Conservation (phyloP, 2,329 filamentous ascomycete genomes). For the Alternaria rosae region DNA sequence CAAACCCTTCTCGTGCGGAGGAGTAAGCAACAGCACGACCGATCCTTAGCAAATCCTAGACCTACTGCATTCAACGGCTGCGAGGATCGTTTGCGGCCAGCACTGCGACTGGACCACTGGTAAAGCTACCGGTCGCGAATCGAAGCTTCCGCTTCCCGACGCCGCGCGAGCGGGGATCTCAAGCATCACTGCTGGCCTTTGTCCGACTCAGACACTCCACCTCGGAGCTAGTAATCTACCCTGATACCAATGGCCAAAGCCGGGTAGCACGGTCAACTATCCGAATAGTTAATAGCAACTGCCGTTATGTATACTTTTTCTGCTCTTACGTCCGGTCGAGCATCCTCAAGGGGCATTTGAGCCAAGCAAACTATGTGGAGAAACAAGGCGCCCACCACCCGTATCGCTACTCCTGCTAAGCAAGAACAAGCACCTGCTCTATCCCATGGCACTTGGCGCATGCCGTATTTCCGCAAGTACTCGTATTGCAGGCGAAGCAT, state of each 20-base stretch:
- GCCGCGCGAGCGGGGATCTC: conserved; percentile 2
- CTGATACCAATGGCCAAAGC: background rate
- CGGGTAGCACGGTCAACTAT: background rate
- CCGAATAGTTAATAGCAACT: background rate
- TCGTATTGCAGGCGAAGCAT: background rate
- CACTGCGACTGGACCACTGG: background rate
- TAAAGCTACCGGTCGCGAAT: background rate
- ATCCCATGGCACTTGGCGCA: conserved; percentile 1
- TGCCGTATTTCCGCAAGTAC: background rate
- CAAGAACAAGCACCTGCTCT: background rate
- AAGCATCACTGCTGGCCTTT: background rate
- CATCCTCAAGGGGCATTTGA: background rate
- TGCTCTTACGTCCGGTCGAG: background rate
- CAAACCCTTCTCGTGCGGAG: conserved; percentile 1
- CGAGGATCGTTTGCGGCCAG: background rate
- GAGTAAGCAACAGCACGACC: background rate
- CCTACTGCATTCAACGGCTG: background rate
- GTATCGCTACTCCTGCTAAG: conserved; percentile 1
- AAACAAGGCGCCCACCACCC: background rate
- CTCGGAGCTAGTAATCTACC: background rate
- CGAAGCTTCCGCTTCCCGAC: background rate
- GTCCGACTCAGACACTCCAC: conserved; percentile 2
- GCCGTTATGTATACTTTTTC: background rate
- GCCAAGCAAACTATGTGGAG: background rate
- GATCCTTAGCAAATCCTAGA: background rate